Conservation (phyloP, 768 basidiomycete genomes). For the Epithele typhae region DNA sequence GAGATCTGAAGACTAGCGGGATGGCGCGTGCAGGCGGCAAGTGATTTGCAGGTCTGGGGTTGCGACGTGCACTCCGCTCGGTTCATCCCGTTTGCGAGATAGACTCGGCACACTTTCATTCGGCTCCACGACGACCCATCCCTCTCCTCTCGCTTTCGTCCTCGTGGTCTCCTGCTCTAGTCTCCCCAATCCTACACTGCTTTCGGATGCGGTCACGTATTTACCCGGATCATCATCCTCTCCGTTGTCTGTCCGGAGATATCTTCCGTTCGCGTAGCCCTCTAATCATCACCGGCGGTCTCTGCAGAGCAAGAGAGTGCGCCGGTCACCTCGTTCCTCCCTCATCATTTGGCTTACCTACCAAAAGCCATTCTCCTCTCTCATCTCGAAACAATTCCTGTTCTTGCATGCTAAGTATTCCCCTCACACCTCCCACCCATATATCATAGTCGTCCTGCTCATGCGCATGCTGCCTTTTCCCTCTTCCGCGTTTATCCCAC, state of each 20-base stretch:
- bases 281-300: slow-evolving; percentile 10
- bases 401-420: slow-evolving; percentile 17
- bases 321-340: slow-evolving; percentile 1
- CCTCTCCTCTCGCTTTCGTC: background rate
- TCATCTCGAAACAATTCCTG: slow-evolving; percentile 4
- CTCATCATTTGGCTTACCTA: background rate
- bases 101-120: slow-evolving; percentile 18
- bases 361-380: slow-evolving; percentile 5
- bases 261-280: slow-evolving; percentile 5
- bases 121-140: background rate
- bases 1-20: slow-evolving; percentile 52
- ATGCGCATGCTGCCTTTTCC: slow-evolving; percentile 15
- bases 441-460: slow-evolving; percentile 23
- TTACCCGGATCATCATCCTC: background rate
- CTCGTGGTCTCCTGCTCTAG: background rate
- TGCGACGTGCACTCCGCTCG: slow-evolving; percentile 8
- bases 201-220: slow-evolving; percentile 1
- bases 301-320: slow-evolving; percentile 13
- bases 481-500: slow-evolving; percentile 1
- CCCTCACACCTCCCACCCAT: slow-evolving; percentile 12
- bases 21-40: background rate
- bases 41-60: slow-evolving; percentile 2
- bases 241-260: slow-evolving; percentile 1
- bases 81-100: slow-evolving; percentile 12
- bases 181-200: slow-evolving; percentile 11